These are phyloP conservation scores for Asterophora parasitica DNA, from an alignment of 768 basidiomycete species.

Conservation along the genomic window DNA sequence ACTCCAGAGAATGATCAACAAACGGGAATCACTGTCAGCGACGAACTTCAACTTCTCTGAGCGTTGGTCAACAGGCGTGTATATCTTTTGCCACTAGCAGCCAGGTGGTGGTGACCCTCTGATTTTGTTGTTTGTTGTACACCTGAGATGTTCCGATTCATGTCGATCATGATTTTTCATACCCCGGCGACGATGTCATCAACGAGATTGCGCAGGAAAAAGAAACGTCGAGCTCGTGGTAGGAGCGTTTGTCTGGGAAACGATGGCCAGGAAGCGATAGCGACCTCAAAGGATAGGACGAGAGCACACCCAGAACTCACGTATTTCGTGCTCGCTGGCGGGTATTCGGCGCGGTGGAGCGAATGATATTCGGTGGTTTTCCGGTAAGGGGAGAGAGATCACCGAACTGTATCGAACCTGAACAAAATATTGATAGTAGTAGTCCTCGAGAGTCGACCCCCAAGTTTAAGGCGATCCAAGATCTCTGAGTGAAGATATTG, in stretches of 20 bases:
- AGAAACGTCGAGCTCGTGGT: conserved; percentile 42
- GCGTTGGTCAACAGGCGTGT: no score
- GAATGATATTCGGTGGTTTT: conserved; percentile 49
- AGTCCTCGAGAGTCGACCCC: conserved; percentile 32
- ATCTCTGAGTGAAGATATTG: conserved; percentile 35
- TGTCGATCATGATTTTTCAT: no score
- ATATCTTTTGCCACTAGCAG: no score
- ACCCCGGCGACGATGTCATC: conserved; percentile 28
- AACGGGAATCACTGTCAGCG: no score
- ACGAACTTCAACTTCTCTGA: no score
- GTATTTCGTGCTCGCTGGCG: conserved; percentile 38
- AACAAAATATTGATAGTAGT: conserved; percentile 33
- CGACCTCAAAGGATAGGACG: conserved; percentile 45
- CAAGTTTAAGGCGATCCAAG: conserved; percentile 52
- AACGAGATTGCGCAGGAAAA: conserved; percentile 50
- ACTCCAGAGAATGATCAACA: no score
- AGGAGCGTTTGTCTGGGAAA: conserved; percentile 27
- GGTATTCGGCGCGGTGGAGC: conserved; percentile 47
- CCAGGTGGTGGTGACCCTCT: no score
- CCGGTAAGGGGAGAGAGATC: conserved; percentile 52
- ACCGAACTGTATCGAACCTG: conserved; percentile 35
- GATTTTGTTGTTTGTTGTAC: no score
- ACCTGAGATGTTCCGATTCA: no score
- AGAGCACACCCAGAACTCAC: conserved; percentile 35
- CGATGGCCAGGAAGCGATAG: conserved; percentile 49